Percentiles rank a stretch among this genome's conserved stretches.
Evolutionary conservation across 1,139 yeast species (phyloP).

Genomic region (Pichia sp.): DNA sequence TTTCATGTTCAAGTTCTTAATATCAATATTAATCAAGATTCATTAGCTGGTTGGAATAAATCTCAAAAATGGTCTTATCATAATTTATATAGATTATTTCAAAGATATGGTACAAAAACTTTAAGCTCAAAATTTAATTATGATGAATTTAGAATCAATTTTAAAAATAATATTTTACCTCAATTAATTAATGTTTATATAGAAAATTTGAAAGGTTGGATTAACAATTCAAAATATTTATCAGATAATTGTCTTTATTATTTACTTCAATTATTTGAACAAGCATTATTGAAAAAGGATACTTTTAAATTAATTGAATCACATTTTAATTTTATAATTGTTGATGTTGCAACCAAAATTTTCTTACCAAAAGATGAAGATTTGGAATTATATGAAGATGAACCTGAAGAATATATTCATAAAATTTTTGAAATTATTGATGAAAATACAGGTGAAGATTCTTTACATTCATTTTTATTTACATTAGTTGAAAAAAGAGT

Average conservation of each 20-base stretch:
- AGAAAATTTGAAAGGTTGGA: constrained; percentile 68
- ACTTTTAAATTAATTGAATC: constrained; percentile 72
- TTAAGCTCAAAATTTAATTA: constrained; percentile 48
- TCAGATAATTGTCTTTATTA: constrained; percentile 61
- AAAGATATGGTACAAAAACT: constrained; percentile 56
- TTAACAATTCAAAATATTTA: constrained; percentile 59
- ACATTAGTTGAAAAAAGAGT: constrained; percentile 65
- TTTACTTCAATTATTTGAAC: constrained; percentile 64
- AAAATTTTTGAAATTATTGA: constrained; percentile 64
- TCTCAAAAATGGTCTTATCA: constrained; percentile 90
- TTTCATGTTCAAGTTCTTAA: constrained; percentile 68
- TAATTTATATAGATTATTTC: constrained; percentile 67
- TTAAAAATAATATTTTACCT: constrained; percentile 58
- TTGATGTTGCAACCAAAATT: constrained; percentile 74
- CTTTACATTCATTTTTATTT: constrained; percentile 56
- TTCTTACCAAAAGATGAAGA: constrained; percentile 65
- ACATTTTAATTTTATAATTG: constrained; percentile 56
- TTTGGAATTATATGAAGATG: constrained; percentile 74
- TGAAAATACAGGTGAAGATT: constrained; percentile 56
- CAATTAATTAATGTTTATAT: constrained; percentile 62
- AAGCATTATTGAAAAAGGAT: constrained; percentile 57
- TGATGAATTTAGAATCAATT: constrained; percentile 43
- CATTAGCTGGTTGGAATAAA: constrained; percentile 58
- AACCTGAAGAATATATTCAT: constrained; percentile 88
- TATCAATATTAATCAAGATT: constrained; percentile 49